Percentiles rank a stretch among this genome's conserved stretches.
phyloP scores from a whole-genome alignment of 192 early-diverging fungal species.

The Coemansia sp. region DNA sequence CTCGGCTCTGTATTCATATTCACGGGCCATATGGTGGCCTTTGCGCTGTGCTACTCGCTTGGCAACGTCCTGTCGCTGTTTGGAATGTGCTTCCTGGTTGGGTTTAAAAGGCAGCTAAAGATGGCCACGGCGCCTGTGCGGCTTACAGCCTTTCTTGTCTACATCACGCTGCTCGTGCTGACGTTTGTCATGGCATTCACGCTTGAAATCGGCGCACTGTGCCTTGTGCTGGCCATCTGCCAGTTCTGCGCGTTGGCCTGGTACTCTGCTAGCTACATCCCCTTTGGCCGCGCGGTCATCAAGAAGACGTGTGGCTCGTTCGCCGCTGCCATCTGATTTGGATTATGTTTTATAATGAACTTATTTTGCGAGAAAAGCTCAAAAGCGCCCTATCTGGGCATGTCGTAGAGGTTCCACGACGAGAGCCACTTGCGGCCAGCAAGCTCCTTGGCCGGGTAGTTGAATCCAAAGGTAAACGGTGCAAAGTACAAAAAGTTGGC shows the following conservation, averaged over 20 bases:
- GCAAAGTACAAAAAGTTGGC: slow-evolving; percentile 72
- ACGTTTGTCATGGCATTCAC: slow-evolving; percentile 77
- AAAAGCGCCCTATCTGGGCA: neutral
- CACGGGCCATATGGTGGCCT: slow-evolving; percentile 63
- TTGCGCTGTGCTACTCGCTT: slow-evolving; percentile 87
- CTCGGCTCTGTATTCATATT: slow-evolving; percentile 59
- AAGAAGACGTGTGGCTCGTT: slow-evolving; percentile 57
- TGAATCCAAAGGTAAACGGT: slow-evolving; percentile 80
- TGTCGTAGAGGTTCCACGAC: slow-evolving; percentile 73
- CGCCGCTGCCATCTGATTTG: slow-evolving; percentile 28
- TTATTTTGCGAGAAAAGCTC: neutral
- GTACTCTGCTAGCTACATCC: slow-evolving; percentile 89
- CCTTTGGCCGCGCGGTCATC: slow-evolving; percentile 75
- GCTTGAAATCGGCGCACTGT: slow-evolving; percentile 63
- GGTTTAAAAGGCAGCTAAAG: slow-evolving; percentile 81
- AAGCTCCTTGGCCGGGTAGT: slow-evolving; percentile 59
- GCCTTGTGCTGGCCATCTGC: slow-evolving; percentile 74
- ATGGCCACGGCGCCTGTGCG: slow-evolving; percentile 77
- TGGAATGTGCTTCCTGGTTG: slow-evolving; percentile 86
- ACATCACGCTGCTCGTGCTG: slow-evolving; percentile 60
- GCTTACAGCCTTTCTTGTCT: slow-evolving; percentile 71
- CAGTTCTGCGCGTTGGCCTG: slow-evolving; percentile 90
- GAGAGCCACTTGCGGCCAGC: slow-evolving; percentile 66
- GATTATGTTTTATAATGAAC: neutral
- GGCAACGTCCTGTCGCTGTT: slow-evolving; percentile 86